Conservation (phyloP, 805 yeast genomes). For the Zygosaccharomyces rouxii region DNA sequence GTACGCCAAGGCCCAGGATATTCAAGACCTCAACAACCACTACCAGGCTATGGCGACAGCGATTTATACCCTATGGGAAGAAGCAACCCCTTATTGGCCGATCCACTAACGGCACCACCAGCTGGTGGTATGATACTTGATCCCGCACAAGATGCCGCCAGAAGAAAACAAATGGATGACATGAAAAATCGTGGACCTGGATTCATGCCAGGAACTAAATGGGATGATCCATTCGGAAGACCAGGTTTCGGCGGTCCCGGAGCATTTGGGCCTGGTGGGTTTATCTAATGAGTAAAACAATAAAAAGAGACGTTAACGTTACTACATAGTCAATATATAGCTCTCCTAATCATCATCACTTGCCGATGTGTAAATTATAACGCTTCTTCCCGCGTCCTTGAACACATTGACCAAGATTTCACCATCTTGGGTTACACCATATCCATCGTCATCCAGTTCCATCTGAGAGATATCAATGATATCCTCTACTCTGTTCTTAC, state of each 20-base stretch:
- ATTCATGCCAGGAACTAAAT: slow-evolving; percentile 34
- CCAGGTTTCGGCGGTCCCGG: slow-evolving; percentile 11
- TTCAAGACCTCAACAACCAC: background rate
- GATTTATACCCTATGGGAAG: slow-evolving; percentile 36
- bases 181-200: slow-evolving; percentile 24
- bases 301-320: background rate
- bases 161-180: slow-evolving; percentile 8
- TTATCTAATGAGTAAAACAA: slow-evolving; percentile 2
- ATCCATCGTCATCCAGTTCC: slow-evolving; percentile 28
- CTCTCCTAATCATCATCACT: background rate
- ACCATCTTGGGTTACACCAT: slow-evolving; percentile 22
- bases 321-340: background rate
- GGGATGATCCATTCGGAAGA: slow-evolving; percentile 34
- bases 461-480: slow-evolving; percentile 22
- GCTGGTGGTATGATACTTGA: slow-evolving; percentile 35
- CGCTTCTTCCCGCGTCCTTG: slow-evolving; percentile 26
- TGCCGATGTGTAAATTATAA: slow-evolving; percentile 25
- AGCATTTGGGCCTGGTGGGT: slow-evolving; percentile 12
- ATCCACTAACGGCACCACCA: slow-evolving; percentile 15
- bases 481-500: slow-evolving; percentile 26
- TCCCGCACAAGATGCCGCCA: slow-evolving; percentile 23
- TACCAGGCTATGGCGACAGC: slow-evolving; percentile 29
- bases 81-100: slow-evolving; percentile 24
- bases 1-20: slow-evolving; percentile 9
- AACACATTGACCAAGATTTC: slow-evolving; percentile 23